Conservation (phyloP, 2,329 filamentous ascomycete genomes). For the Fusarium sp. region DNA sequence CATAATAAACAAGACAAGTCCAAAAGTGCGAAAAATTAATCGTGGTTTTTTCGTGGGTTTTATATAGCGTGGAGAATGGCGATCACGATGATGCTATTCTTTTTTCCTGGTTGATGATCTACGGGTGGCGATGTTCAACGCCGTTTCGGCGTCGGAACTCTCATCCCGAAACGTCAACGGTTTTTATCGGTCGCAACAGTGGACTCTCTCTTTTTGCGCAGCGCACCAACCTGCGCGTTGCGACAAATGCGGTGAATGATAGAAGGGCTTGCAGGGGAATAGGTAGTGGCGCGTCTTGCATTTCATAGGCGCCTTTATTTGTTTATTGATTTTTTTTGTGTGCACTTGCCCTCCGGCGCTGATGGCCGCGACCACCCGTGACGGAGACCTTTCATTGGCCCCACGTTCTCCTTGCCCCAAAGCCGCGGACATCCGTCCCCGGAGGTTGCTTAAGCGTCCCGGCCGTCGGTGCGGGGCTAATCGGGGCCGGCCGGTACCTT, state of each 20-base stretch:
- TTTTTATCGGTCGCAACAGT: background rate
- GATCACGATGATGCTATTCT: background rate
- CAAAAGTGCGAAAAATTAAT: background rate
- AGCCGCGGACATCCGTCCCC: constrained; percentile 27
- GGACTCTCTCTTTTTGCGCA: background rate
- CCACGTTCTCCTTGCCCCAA: background rate
- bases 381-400: constrained; percentile 25
- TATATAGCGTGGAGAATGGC: background rate
- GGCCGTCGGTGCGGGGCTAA: constrained; percentile 38
- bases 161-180: background rate
- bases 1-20: constrained; percentile 18
- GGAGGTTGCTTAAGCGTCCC: background rate
- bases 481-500: constrained; percentile 5
- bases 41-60: background rate
- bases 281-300: background rate
- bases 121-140: background rate
- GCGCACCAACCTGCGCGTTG: background rate
- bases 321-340: constrained; percentile 26
- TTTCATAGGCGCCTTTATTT: background rate
- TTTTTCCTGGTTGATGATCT: background rate
- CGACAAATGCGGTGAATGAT: background rate
- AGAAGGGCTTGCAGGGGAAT: background rate
- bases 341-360: background rate
- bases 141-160: background rate
- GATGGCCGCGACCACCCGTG: constrained; percentile 27